phyloP scores from a whole-genome alignment of 768 basidiomycete genomes.

The Zangia roseola region DNA sequence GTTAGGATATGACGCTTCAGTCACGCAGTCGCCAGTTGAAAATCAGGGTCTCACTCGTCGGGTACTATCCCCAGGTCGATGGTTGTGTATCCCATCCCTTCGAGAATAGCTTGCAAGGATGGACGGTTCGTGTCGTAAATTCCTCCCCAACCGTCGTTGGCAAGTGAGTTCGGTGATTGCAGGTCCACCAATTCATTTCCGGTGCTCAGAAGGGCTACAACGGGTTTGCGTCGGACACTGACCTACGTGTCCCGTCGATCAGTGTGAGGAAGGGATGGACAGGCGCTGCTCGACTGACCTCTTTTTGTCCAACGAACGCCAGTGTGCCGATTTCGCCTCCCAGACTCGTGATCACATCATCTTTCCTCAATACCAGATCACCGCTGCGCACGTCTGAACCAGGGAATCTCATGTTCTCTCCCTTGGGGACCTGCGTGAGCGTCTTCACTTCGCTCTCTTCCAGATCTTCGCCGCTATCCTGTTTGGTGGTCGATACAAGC shows the following conservation, averaged over 20 bases:
- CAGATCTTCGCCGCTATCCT: conserved; percentile 37
- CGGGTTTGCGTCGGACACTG: conserved; percentile 65
- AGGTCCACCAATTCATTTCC: conserved; percentile 80
- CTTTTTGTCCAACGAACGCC: conserved; percentile 70
- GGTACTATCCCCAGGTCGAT: conserved; percentile 78
- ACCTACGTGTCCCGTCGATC: conserved; percentile 44
- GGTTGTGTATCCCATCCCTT: conserved; percentile 73
- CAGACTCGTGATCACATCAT: conserved; percentile 56
- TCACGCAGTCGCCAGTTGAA: background rate
- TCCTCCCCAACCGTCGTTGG: conserved; percentile 56
- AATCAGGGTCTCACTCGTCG: conserved; percentile 53
- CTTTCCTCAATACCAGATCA: conserved; percentile 62
- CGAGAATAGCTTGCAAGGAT: conserved; percentile 65
- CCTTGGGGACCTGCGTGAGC: conserved; percentile 54
- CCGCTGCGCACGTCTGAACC: conserved; percentile 74
- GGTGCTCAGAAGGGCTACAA: conserved; percentile 80
- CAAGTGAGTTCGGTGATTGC: conserved; percentile 37
- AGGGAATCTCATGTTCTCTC: conserved; percentile 71
- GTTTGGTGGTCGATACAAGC: conserved; percentile 53
- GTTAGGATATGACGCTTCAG: background rate
- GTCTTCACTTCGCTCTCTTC: conserved; percentile 76
- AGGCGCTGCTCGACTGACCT: conserved; percentile 42
- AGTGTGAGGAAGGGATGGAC: background rate
- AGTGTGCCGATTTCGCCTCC: conserved; percentile 87
- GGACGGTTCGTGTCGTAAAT: conserved; percentile 89